These are phyloP conservation scores for Colletotrichum cereale DNA, from an alignment of 2,329 filamentous ascomycete genomes.

Conservation along the genomic window DNA sequence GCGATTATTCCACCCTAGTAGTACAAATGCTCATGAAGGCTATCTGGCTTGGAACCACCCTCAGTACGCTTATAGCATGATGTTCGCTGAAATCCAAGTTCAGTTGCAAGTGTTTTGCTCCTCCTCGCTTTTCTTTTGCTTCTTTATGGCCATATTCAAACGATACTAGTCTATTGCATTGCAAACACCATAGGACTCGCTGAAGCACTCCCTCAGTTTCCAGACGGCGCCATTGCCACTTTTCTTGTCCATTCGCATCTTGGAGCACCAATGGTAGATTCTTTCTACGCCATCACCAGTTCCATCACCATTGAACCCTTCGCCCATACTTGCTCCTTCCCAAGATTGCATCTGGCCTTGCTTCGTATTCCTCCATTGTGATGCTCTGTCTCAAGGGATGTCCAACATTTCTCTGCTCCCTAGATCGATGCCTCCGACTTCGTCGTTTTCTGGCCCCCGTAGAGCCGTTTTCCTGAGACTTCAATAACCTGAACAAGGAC, in stretches of 20 bases:
- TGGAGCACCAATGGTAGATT: not conserved
- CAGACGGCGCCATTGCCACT: not conserved
- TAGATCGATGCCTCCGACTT: not conserved
- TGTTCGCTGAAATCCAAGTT: not conserved
- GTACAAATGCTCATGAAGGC: not conserved
- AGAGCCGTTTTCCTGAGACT: not conserved
- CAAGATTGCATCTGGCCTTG: not conserved
- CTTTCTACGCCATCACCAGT: not conserved
- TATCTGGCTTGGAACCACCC: not conserved
- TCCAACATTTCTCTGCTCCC: fast-evolving
- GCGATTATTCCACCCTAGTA: not conserved
- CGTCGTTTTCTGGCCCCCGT: too few relatives aligned
- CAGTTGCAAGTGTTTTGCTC: not conserved
- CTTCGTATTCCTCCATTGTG: constrained; percentile 23
- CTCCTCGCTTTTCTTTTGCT: too few relatives aligned
- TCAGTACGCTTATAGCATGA: not conserved
- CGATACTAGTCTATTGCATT: not conserved
- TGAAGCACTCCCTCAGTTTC: not conserved
- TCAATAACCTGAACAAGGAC: not conserved
- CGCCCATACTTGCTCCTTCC: too few relatives aligned
- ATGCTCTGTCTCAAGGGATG: not conserved
- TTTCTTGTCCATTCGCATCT: not conserved
- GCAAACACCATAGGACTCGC: not conserved
- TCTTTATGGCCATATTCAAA: not conserved
- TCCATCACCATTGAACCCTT: not conserved